phyloP scores from a whole-genome alignment of 108 stramenopile genomes.

The Fistulifera pelliculosa region DNA sequence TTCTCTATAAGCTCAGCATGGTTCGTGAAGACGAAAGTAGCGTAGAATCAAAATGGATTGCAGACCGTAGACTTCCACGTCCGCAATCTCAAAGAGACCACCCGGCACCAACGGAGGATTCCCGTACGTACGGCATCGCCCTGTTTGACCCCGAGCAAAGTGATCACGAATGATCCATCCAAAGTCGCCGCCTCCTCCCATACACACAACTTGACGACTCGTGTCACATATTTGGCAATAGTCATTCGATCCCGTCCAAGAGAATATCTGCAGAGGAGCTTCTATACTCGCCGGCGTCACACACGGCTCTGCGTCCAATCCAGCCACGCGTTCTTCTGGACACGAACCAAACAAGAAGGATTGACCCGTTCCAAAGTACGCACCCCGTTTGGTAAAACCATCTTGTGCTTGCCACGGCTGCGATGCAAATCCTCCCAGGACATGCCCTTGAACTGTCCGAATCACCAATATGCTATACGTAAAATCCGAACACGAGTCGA shows the following conservation, averaged over 20 bases:
- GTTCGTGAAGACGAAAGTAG: not conserved
- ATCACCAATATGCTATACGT: conserved; percentile 21
- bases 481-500: conserved; percentile 9
- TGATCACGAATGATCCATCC: conserved; percentile 24
- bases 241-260: conserved; percentile 32
- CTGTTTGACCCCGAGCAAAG: conserved; percentile 23
- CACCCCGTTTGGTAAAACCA: not conserved
- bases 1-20: no score
- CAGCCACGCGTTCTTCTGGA: conserved; percentile 1
- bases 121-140: conserved; percentile 26
- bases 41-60: not conserved
- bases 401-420: conserved; percentile 17
- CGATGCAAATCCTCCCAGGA: conserved; percentile 34
- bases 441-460: conserved; percentile 19
- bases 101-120: conserved; percentile 22
- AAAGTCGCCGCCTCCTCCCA: conserved; percentile 38
- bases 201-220: conserved; percentile 11
- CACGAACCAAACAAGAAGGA: conserved; percentile 26
- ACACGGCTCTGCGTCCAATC: not conserved
- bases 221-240: conserved; percentile 35
- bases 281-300: not conserved
- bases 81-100: conserved; percentile 23
- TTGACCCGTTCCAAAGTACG: conserved; percentile 23
- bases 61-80: conserved; percentile 36
- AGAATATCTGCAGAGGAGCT: conserved; percentile 9